A percentile compares a stretch with the other conserved stretches of the same genome.
Conservation (phyloP, 2,329 filamentous ascomycete species). For the Diaporthe vexans region DNA sequence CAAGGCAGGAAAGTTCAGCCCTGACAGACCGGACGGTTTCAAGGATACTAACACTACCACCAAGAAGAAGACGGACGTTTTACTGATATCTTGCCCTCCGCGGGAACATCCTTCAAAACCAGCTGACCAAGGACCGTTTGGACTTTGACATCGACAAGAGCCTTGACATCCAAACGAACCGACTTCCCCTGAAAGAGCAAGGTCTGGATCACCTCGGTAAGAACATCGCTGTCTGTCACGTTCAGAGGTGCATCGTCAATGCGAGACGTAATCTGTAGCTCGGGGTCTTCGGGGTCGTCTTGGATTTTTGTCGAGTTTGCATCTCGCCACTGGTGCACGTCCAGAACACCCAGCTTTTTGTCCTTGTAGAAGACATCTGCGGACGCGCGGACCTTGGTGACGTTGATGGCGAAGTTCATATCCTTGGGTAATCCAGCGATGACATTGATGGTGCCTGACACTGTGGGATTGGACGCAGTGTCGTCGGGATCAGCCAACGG, state of each 20-base stretch:
- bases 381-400: constrained; percentile 80
- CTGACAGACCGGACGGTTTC: constrained; percentile 31
- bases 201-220: constrained; percentile 84
- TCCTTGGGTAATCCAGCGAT: constrained; percentile 84
- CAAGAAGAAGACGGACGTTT: constrained; percentile 86
- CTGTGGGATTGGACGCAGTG: constrained; percentile 79
- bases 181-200: constrained; percentile 81
- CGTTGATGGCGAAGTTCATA: constrained; percentile 87
- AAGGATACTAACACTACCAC: constrained; percentile 58
- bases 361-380: constrained; percentile 86
- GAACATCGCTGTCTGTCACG: constrained; percentile 84
- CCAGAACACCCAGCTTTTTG: constrained; percentile 83
- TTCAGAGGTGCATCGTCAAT: constrained; percentile 85
- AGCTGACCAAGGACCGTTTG: constrained; percentile 86
- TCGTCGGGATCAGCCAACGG: constrained; percentile 82
- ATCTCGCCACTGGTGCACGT: constrained; percentile 85
- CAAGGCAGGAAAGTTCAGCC: constrained; percentile 29
- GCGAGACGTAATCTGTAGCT: constrained; percentile 80
- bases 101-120: constrained; percentile 86
- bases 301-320: constrained; percentile 83
- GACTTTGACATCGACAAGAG: constrained; percentile 86
- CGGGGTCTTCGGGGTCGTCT: constrained; percentile 68
- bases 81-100: constrained; percentile 87
- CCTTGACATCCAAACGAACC: constrained; percentile 81
- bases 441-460: constrained; percentile 87